phyloP scores from a whole-genome alignment of 1,284 basidiomycete species.

The Puccinia triticina region DNA sequence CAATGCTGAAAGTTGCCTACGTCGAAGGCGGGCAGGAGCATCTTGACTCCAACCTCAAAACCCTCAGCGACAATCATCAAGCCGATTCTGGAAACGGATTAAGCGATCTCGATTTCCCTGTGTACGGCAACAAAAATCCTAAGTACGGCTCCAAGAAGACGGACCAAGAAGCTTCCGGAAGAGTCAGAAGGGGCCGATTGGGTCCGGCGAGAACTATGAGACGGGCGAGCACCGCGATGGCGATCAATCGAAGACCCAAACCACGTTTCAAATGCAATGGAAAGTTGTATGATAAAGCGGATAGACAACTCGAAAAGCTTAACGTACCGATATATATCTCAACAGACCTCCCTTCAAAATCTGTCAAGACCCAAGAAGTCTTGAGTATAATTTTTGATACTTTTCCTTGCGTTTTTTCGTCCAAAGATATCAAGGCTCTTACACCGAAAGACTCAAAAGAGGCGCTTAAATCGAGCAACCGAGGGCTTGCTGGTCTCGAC shows the following conservation, averaged over 20 bases:
- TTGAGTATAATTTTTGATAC: conserved; percentile 63
- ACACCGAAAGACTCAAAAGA: neutral
- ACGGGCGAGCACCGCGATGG: neutral
- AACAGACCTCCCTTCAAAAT: conserved; percentile 68
- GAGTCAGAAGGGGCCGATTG: neutral
- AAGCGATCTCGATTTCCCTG: neutral
- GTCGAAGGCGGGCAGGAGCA: neutral
- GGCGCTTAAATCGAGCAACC: neutral
- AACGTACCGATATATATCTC: conserved; percentile 72
- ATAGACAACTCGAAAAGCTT: conserved; percentile 61
- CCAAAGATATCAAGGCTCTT: conserved; percentile 66
- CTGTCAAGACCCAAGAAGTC: conserved; percentile 4
- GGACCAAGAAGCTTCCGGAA: neutral
- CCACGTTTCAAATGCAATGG: conserved; percentile 54
- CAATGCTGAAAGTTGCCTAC: neutral
- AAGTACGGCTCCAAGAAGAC: neutral
- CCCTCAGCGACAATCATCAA: neutral
- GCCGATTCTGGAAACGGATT: neutral
- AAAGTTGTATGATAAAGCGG: conserved; percentile 50
- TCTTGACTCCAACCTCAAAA: too few relatives aligned
- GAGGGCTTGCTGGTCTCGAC: neutral
- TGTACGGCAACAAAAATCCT: neutral
- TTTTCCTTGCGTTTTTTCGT: conserved; percentile 73
- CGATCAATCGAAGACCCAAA: neutral
- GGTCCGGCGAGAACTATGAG: neutral